Evolutionary conservation across 371 early-diverging fungal species (phyloP).

Genomic region (Conidiobolus incongruus): DNA sequence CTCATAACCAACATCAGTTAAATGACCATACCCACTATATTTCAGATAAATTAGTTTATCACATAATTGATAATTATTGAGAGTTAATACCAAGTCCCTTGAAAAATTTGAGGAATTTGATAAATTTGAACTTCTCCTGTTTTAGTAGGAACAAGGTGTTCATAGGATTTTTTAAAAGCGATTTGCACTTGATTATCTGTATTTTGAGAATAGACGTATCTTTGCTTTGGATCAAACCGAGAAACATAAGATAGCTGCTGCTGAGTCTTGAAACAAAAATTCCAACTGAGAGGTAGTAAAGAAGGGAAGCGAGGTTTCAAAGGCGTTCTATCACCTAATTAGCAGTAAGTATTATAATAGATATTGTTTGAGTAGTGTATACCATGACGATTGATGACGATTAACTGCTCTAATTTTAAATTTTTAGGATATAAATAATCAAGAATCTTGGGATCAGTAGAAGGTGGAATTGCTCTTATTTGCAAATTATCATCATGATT

Average conservation of each 20-base stretch:
- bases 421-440: neutral
- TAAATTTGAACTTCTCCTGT: neutral
- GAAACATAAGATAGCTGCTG: neutral
- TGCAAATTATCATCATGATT: no score
- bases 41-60: no score
- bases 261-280: neutral
- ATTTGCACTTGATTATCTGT: neutral
- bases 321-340: constrained; percentile 3
- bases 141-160: neutral
- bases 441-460: neutral
- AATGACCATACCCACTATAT: constrained; percentile 42
- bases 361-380: neutral
- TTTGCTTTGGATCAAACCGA: no score
- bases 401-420: constrained; percentile 1
- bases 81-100: neutral
- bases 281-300: constrained; percentile 1
- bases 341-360: neutral
- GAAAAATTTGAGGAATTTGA: neutral
- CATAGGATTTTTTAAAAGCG: neutral
- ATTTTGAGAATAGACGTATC: neutral
- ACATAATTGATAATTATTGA: neutral
- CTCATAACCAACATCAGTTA: constrained; percentile 45
- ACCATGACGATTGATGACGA: constrained; percentile 4
- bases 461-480: neutral
- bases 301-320: neutral